These are phyloP conservation scores for Discostella stelligeroides DNA, from an alignment of 108 stramenopile genomes.

Conservation along the genomic window DNA sequence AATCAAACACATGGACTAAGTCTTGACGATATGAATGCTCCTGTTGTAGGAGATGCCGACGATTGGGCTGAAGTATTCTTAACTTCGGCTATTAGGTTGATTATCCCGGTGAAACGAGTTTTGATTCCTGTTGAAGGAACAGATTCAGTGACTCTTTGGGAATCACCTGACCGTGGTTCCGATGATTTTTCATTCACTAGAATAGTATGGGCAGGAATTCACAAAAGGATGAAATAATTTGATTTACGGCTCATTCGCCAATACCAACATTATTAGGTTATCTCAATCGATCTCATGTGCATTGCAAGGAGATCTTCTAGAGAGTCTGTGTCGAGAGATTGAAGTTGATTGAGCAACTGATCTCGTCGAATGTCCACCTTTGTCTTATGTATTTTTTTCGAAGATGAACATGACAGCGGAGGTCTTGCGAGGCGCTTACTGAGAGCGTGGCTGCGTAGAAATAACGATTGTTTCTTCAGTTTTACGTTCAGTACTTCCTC, in stretches of 20 bases:
- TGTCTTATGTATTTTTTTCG: neutral
- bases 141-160: constrained; percentile 23
- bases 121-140: constrained; percentile 33
- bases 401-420: neutral
- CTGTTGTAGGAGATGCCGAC: constrained; percentile 48
- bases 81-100: constrained; percentile 68
- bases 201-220: constrained; percentile 6
- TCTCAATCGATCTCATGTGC: constrained; percentile 10
- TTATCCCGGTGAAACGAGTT: constrained; percentile 58
- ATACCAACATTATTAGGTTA: neutral
- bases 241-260: no score
- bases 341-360: constrained; percentile 16
- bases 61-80: constrained; percentile 77
- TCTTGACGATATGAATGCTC: constrained; percentile 38
- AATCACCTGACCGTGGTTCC: constrained; percentile 2
- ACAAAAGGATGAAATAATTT: neutral
- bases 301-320: constrained; percentile 34
- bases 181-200: neutral
- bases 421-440: constrained; percentile 55
- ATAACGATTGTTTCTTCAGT: constrained; percentile 55
- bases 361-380: constrained; percentile 12
- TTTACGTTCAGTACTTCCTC: constrained; percentile 66
- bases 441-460: constrained; percentile 61
- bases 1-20: constrained; percentile 21
- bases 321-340: constrained; percentile 32